Percentiles rank a stretch among this genome's conserved stretches.
Evolutionary conservation across 1,139 yeast species (phyloP).

Genomic region (Saccharomycopsis phalli): DNA sequence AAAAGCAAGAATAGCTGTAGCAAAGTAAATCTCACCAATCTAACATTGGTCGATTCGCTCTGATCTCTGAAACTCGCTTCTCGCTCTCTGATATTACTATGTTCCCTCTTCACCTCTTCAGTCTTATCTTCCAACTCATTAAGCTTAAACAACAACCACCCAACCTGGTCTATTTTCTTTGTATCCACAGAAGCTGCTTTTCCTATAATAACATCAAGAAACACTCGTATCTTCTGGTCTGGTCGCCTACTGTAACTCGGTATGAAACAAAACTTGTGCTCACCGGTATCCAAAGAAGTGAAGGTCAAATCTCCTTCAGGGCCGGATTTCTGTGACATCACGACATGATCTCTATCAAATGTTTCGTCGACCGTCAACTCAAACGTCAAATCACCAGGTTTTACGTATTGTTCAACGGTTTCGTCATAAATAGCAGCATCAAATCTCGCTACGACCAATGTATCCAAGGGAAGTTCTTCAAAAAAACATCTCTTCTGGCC

Average conservation of each 20-base stretch:
- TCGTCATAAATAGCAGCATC: conserved; percentile 48
- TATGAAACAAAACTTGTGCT: conserved; percentile 62
- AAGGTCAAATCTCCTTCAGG: conserved; percentile 59
- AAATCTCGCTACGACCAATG: conserved; percentile 52
- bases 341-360: conserved; percentile 60
- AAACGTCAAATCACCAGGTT: conserved; percentile 35
- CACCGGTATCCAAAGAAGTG: conserved; percentile 63
- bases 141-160: conserved; percentile 44
- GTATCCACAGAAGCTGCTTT: conserved; percentile 45
- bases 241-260: conserved; percentile 37
- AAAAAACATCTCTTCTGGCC: conserved; percentile 57
- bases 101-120: conserved; percentile 53
- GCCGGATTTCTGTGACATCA: conserved; percentile 53
- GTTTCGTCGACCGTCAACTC: conserved; percentile 52
- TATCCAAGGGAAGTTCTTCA: conserved; percentile 52
- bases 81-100: conserved; percentile 56
- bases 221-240: conserved; percentile 21
- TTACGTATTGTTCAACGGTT: conserved; percentile 31
- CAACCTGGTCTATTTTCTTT: conserved; percentile 39
- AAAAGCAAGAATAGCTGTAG: conserved; percentile 50
- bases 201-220: conserved; percentile 42
- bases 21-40: conserved; percentile 58
- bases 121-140: conserved; percentile 46
- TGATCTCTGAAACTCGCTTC: conserved; percentile 62
- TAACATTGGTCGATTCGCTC: conserved; percentile 55